Evolutionary conservation across 1,284 basidiomycete species (phyloP), one percentile per base, ranked within the genome.

Genomic region (Apiotrichum brassicae): DNA sequence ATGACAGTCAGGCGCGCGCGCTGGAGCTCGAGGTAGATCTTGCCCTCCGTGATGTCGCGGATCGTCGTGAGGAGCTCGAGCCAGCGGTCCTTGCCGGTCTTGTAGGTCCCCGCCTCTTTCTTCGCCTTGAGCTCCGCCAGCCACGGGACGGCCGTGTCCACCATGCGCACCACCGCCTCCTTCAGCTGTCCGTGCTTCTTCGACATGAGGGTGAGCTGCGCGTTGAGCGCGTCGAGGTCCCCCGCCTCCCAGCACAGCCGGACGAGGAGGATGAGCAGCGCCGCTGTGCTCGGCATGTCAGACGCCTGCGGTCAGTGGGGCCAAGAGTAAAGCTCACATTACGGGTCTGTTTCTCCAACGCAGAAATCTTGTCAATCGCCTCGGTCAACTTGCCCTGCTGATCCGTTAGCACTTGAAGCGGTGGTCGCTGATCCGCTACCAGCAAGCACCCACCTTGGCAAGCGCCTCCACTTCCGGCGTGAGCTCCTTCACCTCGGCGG

Each of bases 171-270:
- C 22, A 92, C 84, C 0, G 85, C 86, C 54, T 82, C 86, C 70
- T 97, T 95, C 55, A 98, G 77, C 69, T 99, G 95, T 0, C 95
- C 95, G 73, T 98, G 95, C 71, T 97, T 98, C 80, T 95, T 97
- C 73, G 84, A 85, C 58, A 97, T 76, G 16, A 83, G 56, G 22
- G 78, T 81, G 50, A 95, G 79, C 56, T 82, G 85, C 7, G 79
- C 76, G 68, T 90, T 92, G 50, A 95, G 77, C 25, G 82, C 76
- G 23, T 78, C 72, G 61, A 83, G 83, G 62, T 92, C 79, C 24
- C 52, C 34, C 9, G 59, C 51, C 55, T 85, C 76, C 70, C 90
- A 90, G 56, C 80, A 80, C 54, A 90, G 78, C 57, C 84, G 79
- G 23, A 82, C 75, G 50, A 87, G 79, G 28, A 84, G 78, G 65